Evolutionary conservation across 768 basidiomycete species (phyloP).

Genomic region (Naganishia friedmannii): DNA sequence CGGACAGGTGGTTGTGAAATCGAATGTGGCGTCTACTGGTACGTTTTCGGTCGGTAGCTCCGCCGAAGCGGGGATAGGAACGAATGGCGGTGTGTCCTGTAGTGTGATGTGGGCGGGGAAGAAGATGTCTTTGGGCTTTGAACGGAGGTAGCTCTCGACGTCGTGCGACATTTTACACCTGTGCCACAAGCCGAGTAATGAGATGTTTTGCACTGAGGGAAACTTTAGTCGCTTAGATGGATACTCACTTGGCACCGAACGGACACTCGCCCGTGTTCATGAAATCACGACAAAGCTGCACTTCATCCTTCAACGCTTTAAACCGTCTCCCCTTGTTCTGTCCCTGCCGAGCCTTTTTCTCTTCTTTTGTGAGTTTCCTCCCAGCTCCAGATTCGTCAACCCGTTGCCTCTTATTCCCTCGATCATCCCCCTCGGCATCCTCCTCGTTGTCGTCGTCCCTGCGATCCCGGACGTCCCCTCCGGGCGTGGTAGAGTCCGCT

Average conservation of each 20-base stretch:
- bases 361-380: constrained; percentile 36
- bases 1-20: constrained; percentile 62
- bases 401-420: constrained; percentile 36
- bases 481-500: not conserved
- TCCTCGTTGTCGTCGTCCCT: constrained; percentile 14
- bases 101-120: constrained; percentile 55
- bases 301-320: constrained; percentile 70
- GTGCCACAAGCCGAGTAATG: constrained; percentile 53
- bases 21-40: constrained; percentile 52
- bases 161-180: constrained; percentile 76
- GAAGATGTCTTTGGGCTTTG: constrained; percentile 72
- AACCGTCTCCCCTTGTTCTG: constrained; percentile 81
- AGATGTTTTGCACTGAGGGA: not conserved
- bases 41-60: not conserved
- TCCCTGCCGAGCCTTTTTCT: constrained; percentile 55
- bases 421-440: constrained; percentile 11
- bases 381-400: constrained; percentile 6
- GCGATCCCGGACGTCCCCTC: not conserved
- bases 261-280: constrained; percentile 71
- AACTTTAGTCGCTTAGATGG: constrained; percentile 46
- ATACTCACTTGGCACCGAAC: constrained; percentile 59
- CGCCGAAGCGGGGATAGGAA: constrained; percentile 36
- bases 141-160: constrained; percentile 67
- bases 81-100: constrained; percentile 59
- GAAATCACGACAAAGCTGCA: constrained; percentile 77